A percentile compares a stretch with the other conserved stretches of the same genome.
These are phyloP conservation scores for Septoria linicola DNA, from an alignment of 2,329 filamentous ascomycete species.

Conservation along the genomic window DNA sequence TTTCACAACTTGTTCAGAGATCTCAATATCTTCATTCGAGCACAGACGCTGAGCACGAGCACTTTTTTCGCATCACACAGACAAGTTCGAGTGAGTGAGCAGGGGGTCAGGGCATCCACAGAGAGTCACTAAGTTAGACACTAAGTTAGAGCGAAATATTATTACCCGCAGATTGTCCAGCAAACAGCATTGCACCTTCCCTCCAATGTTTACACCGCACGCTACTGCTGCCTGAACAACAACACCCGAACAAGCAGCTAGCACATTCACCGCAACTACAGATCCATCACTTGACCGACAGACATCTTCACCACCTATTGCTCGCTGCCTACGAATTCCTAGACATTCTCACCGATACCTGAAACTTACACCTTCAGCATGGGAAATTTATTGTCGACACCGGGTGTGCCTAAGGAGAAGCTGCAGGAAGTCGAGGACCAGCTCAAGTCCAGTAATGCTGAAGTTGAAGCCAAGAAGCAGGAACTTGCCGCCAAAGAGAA, in stretches of 20 bases:
- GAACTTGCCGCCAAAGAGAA: conserved; percentile 18
- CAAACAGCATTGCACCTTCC: conserved; percentile 10
- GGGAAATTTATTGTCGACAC: conserved; percentile 24
- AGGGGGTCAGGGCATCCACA: no score
- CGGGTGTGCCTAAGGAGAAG: conserved; percentile 23
- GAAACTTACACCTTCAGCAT: conserved; percentile 16
- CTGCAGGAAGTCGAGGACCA: conserved; percentile 26
- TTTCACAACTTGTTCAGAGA: background rate
- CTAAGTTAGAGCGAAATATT: conserved; percentile 4
- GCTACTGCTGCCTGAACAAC: conserved; percentile 7
- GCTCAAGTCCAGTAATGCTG: conserved; percentile 21
- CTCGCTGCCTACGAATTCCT: conserved; percentile 4
- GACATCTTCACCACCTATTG: no score
- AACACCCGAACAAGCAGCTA: no score
- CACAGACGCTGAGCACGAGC: conserved; percentile 8
- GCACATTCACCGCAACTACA: conserved; percentile 5
- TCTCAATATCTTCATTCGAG: conserved; percentile 1
- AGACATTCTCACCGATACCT: background rate
- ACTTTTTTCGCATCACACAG: no score
- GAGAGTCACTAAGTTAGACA: background rate
- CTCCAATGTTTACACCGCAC: background rate
- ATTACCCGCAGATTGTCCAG: conserved; percentile 7
- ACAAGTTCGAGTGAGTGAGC: no score
- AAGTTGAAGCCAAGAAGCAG: conserved; percentile 17
- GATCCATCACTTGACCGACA: background rate